Percentiles rank a stretch among this genome's conserved stretches.
Conservation (phyloP, 2,329 filamentous ascomycete species). For the Xenoacremonium recifei region DNA sequence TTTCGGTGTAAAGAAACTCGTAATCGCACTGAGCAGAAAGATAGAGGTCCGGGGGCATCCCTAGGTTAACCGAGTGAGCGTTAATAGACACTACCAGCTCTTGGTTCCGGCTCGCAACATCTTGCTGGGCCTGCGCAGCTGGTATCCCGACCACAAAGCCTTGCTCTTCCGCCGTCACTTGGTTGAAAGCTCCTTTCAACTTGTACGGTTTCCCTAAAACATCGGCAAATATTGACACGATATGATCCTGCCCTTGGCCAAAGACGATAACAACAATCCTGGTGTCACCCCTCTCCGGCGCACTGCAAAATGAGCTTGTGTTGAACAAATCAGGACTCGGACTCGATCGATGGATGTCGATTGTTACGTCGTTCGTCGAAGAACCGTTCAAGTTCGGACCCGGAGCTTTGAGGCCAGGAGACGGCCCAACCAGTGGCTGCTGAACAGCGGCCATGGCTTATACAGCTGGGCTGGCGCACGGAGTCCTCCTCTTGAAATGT, state of each 20-base stretch:
- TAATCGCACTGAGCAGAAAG: constrained; percentile 75
- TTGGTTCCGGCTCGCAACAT: constrained; percentile 58
- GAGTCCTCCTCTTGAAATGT: not conserved
- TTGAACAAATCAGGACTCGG: constrained; percentile 33
- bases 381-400: constrained; percentile 23
- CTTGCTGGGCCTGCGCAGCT: constrained; percentile 53
- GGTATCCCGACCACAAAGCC: constrained; percentile 68
- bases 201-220: constrained; percentile 73
- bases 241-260: constrained; percentile 68
- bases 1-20: constrained; percentile 79
- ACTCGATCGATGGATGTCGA: constrained; percentile 36
- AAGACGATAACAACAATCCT: constrained; percentile 67
- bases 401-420: constrained; percentile 25
- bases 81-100: constrained; percentile 68
- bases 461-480: not conserved
- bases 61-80: constrained; percentile 70
- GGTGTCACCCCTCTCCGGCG: constrained; percentile 51
- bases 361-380: constrained; percentile 19
- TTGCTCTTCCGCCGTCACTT: constrained; percentile 53
- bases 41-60: constrained; percentile 64
- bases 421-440: constrained; percentile 34
- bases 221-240: constrained; percentile 74
- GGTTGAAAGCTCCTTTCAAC: constrained; percentile 54
- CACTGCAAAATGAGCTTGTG: constrained; percentile 43
- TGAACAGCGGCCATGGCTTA: constrained; percentile 44